Conservation (phyloP, 805 yeast species). For the Metschnikowia henanensis region DNA sequence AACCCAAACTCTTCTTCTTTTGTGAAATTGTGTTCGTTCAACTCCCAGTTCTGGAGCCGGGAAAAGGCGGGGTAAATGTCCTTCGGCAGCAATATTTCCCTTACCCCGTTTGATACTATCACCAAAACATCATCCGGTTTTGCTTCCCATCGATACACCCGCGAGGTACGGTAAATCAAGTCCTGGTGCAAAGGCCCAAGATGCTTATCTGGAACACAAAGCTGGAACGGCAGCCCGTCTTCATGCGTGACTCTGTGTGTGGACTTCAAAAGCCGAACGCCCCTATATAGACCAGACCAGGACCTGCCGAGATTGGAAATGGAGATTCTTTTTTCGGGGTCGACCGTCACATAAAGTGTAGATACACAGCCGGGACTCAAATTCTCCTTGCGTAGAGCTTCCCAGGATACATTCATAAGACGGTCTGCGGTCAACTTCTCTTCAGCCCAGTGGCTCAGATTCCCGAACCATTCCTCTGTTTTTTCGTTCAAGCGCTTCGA, state of each 20-base stretch:
- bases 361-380: conserved; percentile 1
- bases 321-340: neutral
- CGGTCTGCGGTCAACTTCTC: neutral
- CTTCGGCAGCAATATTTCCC: neutral
- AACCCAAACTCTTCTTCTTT: neutral
- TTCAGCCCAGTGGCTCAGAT: neutral
- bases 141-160: conserved; percentile 1
- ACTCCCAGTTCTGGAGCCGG: neutral
- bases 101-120: conserved; percentile 1
- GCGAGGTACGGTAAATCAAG: too few species aligned
- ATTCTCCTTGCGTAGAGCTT: neutral
- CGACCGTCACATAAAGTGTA: neutral
- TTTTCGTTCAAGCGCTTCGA: neutral
- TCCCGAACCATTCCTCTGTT: neutral
- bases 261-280: neutral
- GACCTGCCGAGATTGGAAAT: conserved; percentile 1
- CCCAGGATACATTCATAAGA: neutral
- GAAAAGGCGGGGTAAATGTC: neutral
- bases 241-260: neutral
- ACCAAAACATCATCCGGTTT: neutral
- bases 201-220: neutral
- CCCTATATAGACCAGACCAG: conserved; percentile 6
- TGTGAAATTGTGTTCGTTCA: neutral
- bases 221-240: conserved; percentile 3
- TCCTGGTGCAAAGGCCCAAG: neutral